Percentiles rank a stretch among this genome's conserved stretches.
phyloP scores from a whole-genome alignment of 306 rosid species.

The Dicorynia guianensis region DNA sequence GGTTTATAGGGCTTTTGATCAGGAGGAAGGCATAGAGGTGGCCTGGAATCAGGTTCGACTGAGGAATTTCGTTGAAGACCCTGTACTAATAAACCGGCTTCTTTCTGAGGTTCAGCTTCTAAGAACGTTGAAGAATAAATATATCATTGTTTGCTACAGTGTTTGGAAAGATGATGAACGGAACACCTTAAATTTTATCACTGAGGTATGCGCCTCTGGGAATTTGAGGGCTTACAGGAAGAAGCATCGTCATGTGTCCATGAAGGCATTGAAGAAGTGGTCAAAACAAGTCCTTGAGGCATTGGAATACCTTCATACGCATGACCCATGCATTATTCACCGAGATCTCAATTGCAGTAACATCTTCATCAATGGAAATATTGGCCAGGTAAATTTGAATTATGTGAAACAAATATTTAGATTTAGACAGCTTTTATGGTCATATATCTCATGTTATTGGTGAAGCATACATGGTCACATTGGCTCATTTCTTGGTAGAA shows the following conservation, averaged over 20 bases:
- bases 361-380: constrained; percentile 86
- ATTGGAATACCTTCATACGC: constrained; percentile 87
- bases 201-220: constrained; percentile 89
- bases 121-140: constrained; percentile 65
- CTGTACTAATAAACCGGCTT: constrained; percentile 66
- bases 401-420: background rate
- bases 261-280: constrained; percentile 94
- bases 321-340: constrained; percentile 92
- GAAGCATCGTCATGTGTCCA: constrained; percentile 85
- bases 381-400: constrained; percentile 70
- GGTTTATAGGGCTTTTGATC: constrained; percentile 91
- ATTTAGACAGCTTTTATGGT: background rate
- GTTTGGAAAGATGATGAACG: constrained; percentile 79
- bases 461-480: background rate
- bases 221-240: constrained; percentile 86
- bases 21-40: constrained; percentile 88
- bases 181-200: constrained; percentile 74
- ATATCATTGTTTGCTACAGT: constrained; percentile 78
- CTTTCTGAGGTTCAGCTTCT: constrained; percentile 77
- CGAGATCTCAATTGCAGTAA: constrained; percentile 97
- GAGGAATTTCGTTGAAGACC: constrained; percentile 67
- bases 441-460: background rate
- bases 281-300: constrained; percentile 90
- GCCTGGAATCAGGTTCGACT: constrained; percentile 95
- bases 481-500: background rate